A percentile compares a stretch with the other conserved stretches of the same genome.
Conservation (phyloP, 108 stramenopile genomes). For the Aureococcus anophagefferens region DNA sequence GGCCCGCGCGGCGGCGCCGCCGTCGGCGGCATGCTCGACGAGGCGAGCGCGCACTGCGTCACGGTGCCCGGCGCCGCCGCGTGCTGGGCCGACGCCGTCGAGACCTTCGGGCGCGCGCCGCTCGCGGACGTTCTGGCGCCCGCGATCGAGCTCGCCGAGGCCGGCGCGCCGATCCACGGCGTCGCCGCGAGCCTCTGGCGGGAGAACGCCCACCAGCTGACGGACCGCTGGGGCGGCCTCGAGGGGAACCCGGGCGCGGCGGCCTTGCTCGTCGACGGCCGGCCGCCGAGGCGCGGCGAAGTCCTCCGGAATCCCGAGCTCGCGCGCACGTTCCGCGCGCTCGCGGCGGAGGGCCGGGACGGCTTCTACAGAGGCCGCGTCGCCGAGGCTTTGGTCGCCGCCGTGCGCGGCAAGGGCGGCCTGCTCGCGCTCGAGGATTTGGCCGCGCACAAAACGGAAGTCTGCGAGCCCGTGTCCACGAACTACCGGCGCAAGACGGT, state of each 20-base stretch:
- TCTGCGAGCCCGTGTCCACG: slow-evolving; percentile 63
- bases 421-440: slow-evolving; percentile 72
- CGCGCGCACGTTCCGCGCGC: slow-evolving; percentile 64
- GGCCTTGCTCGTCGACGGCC: slow-evolving; percentile 56
- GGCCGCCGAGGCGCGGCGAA: slow-evolving; percentile 47
- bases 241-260: slow-evolving; percentile 25
- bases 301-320: slow-evolving; percentile 71
- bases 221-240: slow-evolving; percentile 14
- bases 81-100: slow-evolving; percentile 71
- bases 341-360: slow-evolving; percentile 65
- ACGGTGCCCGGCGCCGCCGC: slow-evolving; percentile 92
- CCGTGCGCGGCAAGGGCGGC: slow-evolving; percentile 65
- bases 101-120: slow-evolving; percentile 49
- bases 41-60: slow-evolving; percentile 54
- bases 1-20: background rate
- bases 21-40: slow-evolving; percentile 5
- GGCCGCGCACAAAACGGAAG: slow-evolving; percentile 51
- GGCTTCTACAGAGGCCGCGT: slow-evolving; percentile 77
- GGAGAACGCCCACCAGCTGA: slow-evolving; percentile 21
- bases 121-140: slow-evolving; percentile 74
- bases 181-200: slow-evolving; percentile 76
- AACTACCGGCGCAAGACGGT: slow-evolving; percentile 58
- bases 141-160: slow-evolving; percentile 73
- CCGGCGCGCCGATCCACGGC: slow-evolving; percentile 77
- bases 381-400: slow-evolving; percentile 70